Percentiles rank a stretch among this genome's conserved stretches.
These are phyloP conservation scores for Salvia miltiorrhiza DNA, from an alignment of 257 asterid species.

Conservation along the genomic window DNA sequence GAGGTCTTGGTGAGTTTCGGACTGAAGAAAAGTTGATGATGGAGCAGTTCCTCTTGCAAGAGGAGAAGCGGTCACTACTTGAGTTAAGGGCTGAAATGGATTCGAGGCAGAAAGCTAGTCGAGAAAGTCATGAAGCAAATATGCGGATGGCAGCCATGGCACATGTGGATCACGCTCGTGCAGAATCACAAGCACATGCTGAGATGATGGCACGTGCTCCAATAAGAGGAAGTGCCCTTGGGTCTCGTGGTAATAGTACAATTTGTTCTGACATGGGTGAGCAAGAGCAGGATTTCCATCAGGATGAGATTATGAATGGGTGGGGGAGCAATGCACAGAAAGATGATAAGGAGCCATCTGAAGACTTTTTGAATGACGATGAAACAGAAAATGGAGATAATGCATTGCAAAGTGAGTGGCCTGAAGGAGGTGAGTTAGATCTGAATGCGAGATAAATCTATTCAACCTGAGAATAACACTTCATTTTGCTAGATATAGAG, in stretches of 20 bases:
- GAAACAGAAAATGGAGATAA: conserved; percentile 50
- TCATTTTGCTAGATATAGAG: not conserved
- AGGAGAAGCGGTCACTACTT: conserved; percentile 59
- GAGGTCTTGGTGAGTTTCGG: conserved; percentile 85
- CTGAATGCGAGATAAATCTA: conserved; percentile 40
- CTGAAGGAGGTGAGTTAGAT: conserved; percentile 47
- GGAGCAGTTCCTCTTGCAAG: conserved; percentile 84
- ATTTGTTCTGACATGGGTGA: conserved; percentile 52
- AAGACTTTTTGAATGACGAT: conserved; percentile 90
- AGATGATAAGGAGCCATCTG: conserved; percentile 97
- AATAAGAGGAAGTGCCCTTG: conserved; percentile 62
- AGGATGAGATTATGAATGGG: conserved; percentile 70
- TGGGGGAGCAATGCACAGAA: conserved; percentile 65
- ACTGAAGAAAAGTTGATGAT: conserved; percentile 96
- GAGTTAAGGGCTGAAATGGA: conserved; percentile 72
- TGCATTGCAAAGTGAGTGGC: conserved; percentile 40
- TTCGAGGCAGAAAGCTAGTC: conserved; percentile 51
- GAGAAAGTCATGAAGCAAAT: conserved; percentile 65
- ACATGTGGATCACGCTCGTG: conserved; percentile 63
- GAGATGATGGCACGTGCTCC: conserved; percentile 84
- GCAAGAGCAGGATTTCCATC: conserved; percentile 58
- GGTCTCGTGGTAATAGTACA: conserved; percentile 50
- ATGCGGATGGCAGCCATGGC: conserved; percentile 78
- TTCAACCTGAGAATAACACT: not conserved
- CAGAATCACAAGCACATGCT: conserved; percentile 73